Percentiles rank a stretch among this genome's conserved stretches.
Conservation (phyloP, 2,329 filamentous ascomycete species). For the Chrysoporthe puriensis region DNA sequence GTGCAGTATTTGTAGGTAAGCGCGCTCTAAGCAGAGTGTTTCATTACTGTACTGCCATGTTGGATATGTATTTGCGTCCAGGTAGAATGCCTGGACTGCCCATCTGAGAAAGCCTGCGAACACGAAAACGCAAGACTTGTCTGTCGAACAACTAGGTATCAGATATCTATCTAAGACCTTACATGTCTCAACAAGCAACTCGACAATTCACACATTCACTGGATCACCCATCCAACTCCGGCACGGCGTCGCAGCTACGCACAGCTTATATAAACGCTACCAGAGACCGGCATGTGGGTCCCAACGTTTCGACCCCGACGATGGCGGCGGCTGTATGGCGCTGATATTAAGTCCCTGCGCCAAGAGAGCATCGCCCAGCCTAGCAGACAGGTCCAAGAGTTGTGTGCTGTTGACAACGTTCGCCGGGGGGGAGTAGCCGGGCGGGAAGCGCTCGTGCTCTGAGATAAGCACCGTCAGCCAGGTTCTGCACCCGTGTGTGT, state of each 20-base stretch:
- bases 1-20: too few species aligned
- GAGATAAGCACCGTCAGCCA: neutral
- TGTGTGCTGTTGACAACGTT: conserved; percentile 18
- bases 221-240: too few species aligned
- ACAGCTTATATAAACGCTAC: neutral
- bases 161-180: too few species aligned
- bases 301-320: neutral
- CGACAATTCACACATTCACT: too few species aligned
- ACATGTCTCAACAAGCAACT: too few species aligned
- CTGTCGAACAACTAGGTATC: neutral
- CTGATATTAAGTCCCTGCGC: conserved; percentile 19
- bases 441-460: conserved; percentile 27
- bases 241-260: neutral
- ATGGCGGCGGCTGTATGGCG: conserved; percentile 5
- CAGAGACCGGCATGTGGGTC: conserved; percentile 5
- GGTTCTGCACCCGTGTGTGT: neutral
- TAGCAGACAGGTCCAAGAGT: conserved; percentile 11
- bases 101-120: neutral
- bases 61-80: too few species aligned
- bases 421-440: conserved; percentile 5
- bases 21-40: too few species aligned
- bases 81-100: too few species aligned
- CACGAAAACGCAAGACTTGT: neutral
- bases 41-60: too few species aligned
- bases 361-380: conserved; percentile 17